A percentile compares a stretch with the other conserved stretches of the same genome.
Evolutionary conservation across 257 asterid species (phyloP).

Genomic region (Solanum tarapatanum): DNA sequence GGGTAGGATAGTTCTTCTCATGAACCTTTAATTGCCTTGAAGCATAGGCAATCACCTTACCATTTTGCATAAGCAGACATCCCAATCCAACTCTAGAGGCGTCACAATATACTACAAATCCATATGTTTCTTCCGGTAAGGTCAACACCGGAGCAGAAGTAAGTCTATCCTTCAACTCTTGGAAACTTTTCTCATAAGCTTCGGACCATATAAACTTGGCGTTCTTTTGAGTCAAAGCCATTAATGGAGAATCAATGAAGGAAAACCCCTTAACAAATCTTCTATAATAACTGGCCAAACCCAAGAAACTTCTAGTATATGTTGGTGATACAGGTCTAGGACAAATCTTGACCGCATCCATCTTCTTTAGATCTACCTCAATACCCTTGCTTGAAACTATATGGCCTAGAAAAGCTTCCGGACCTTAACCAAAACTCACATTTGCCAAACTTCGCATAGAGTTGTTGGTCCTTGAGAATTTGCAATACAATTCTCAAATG

Average conservation of each 20-base stretch:
- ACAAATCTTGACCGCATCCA: neutral
- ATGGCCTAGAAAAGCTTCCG: neutral
- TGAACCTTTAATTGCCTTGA: neutral
- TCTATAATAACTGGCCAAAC: neutral
- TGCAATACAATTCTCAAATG: neutral
- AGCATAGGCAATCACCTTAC: neutral
- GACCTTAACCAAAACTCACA: too few relatives aligned
- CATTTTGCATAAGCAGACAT: neutral
- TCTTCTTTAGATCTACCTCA: too few relatives aligned
- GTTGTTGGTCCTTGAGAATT: neutral
- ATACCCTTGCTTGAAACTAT: neutral
- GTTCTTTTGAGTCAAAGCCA: too few relatives aligned
- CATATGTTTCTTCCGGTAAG: accelerated
- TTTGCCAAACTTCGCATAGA: neutral
- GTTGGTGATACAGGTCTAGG: neutral
- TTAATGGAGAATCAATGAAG: neutral
- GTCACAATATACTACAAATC: neutral
- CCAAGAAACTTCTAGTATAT: neutral
- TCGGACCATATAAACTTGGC: too few relatives aligned
- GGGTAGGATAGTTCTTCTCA: neutral
- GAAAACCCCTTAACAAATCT: neutral
- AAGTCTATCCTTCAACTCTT: neutral
- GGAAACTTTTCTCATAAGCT: neutral
- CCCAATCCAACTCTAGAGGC: neutral
- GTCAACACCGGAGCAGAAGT: neutral